Base-by-base conservation (phyloP, 805 yeast genomes). In the Candida peoriensis region DNA sequence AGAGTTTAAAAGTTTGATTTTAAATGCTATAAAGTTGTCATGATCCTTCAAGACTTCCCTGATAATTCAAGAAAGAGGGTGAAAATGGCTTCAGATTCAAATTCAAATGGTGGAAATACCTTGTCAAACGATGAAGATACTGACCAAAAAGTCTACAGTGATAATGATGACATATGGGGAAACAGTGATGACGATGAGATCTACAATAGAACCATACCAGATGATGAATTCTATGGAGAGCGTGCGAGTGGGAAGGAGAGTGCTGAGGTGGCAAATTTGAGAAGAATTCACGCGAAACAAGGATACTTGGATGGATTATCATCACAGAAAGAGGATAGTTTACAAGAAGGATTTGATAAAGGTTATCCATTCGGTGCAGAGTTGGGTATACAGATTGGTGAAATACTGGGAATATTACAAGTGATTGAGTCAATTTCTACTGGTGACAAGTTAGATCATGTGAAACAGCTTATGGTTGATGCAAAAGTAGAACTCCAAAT, bases 261-360 rank as follows among this genome's bases (percentile, higher is more conserved):
- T 11, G 34, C 37, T 2, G 66, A 62, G 20, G 46, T 55, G 5
- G 53, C 62, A 7, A 70, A 70, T 8, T 46, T 81, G 31, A 61
- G 73, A 46, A 60, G 89, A 20, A 69, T 66, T 8, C 96, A 89
- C 52, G 67, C 66, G 8, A 84, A 83, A 43, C 81, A 81, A 42
- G 97, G 97, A 0, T 89, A 85, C 46, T 58, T 86, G 5, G 95
- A 82, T 41, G 97, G 97, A 0, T 51, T 89, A 6, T 66, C 85
- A 1, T 58, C 55, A 12, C 74, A 86, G 5, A 80, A 85, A 47
- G 94, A 84, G 44, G 57, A 59, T 7, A 74, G 80, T 26, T 60
- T 87, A 17, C 97, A 89, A 52, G 51, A 62, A 10, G 96, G 96
- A 0, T 89, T 90, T 51, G 94, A 89, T 54, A 68, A 63, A 3